Base-by-base conservation (phyloP, 2,329 filamentous ascomycete species). In the Cercospora sp. region DNA sequence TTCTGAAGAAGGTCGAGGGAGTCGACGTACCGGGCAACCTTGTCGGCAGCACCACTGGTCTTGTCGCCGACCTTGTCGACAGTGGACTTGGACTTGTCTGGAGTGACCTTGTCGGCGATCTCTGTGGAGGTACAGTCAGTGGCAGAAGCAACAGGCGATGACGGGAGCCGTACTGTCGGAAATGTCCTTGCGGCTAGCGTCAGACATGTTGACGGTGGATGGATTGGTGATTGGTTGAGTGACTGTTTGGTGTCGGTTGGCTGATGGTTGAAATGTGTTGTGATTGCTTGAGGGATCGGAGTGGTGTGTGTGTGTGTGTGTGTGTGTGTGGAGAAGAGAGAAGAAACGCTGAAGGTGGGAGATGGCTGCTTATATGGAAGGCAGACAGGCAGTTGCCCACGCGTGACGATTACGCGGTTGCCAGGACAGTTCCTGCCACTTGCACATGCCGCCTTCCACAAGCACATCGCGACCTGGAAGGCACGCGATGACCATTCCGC, bases 101-200 rank as follows among this genome's bases (percentile, higher is more conserved):
- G 87, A 74, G 83, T 87, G 66, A 87, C 71, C 74, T 84, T 81
- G 84, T 89, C 86, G 76, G 81, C 79, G 70, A 83, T 80, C 85
- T 88, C 85, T 80, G 81, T 76, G 58, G 51, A 40, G 53, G 23
- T 20, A 13, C 69, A 74, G 60, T 57, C 16, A 63, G 61, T 31
- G 59, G 40, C 13, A 30, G 45, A 66, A 30, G 16, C 31, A 16
- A 59, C 16, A 36, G 55, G 16, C 23, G 18, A 59, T 13, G 55
- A 36, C 5, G n/a, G 55, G 64, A 31, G 64, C 73, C 76, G 63
- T 73, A 79, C 80, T 86, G 78, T 82, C 82, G 73, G 79, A 75
- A 79, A 87, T 84, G 80, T 87, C 86, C 81, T 89, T 89, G 85
- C 87, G 87, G 76, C 82, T 84, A 74, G 79, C 64, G 80, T 89